A percentile compares a stretch with the other conserved stretches of the same genome.
These are phyloP conservation scores for Candida nonsorbophila DNA, from an alignment of 805 yeast genomes.

Conservation along the genomic window DNA sequence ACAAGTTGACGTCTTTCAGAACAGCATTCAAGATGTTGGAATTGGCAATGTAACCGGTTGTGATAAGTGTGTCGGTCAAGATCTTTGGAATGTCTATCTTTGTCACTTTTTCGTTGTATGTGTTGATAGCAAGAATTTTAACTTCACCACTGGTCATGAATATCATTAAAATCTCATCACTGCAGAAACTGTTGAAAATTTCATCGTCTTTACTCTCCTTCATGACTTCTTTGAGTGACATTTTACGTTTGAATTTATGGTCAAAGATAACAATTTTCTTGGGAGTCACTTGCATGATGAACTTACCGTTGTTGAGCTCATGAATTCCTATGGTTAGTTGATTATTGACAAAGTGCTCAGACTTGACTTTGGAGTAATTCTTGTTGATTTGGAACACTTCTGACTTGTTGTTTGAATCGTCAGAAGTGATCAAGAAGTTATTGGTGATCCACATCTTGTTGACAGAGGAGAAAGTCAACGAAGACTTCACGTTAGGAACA, in stretches of 20 bases:
- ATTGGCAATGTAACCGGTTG: constrained; percentile 61
- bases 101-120: constrained; percentile 29
- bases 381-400: constrained; percentile 63
- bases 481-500: constrained; percentile 61
- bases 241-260: constrained; percentile 49
- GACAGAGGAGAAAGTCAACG: constrained; percentile 67
- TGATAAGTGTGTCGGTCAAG: constrained; percentile 48
- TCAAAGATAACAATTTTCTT: constrained; percentile 57
- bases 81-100: constrained; percentile 36
- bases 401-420: constrained; percentile 55
- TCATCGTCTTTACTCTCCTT: constrained; percentile 26
- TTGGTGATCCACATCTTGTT: constrained; percentile 71
- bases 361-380: constrained; percentile 55
- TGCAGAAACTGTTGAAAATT: constrained; percentile 56
- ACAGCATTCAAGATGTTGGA: constrained; percentile 30
- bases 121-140: constrained; percentile 42
- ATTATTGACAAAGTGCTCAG: constrained; percentile 58
- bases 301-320: constrained; percentile 48
- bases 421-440: constrained; percentile 69
- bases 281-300: constrained; percentile 71
- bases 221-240: constrained; percentile 39
- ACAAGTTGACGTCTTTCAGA: constrained; percentile 20
- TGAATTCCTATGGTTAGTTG: constrained; percentile 65
- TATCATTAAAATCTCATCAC: constrained; percentile 58
- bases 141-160: constrained; percentile 70